Conservation (phyloP, 225 moss, liverwort and hornwort genomes). For the Asterella californica region DNA sequence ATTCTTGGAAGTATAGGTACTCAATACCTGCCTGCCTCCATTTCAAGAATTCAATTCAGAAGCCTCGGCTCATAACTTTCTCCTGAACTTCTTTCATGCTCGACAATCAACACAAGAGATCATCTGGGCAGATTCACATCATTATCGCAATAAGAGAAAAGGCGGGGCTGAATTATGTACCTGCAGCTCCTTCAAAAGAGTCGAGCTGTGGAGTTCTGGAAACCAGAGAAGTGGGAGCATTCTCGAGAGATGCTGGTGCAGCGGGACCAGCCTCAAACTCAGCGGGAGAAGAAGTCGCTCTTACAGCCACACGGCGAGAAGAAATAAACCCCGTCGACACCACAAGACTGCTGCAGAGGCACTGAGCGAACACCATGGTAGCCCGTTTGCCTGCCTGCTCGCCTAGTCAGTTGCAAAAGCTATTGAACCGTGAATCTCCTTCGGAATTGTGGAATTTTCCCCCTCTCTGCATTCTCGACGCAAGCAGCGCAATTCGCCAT, state of each 20-base stretch:
- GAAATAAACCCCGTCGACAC: background rate
- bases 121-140: background rate
- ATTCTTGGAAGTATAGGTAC: background rate
- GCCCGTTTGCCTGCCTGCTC: background rate
- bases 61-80: background rate
- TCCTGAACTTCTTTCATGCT: background rate
- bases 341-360: background rate
- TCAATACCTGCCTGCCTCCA: background rate
- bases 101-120: background rate
- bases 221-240: conserved; percentile 26
- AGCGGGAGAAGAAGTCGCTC: conserved; percentile 1
- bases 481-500: background rate
- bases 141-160: background rate
- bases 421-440: background rate
- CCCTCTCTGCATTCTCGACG: background rate
- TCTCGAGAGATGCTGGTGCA: background rate
- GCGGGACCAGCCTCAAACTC: conserved; percentile 8
- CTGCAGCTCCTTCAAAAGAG: conserved; percentile 28
- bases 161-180: background rate
- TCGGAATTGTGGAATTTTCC: background rate
- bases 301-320: background rate
- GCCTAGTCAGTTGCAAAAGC: too few species aligned
- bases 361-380: conserved; percentile 16
- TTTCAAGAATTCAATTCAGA: background rate
- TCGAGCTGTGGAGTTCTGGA: conserved; percentile 26